Percentiles rank a stretch among this genome's conserved stretches.
Evolutionary conservation across 2,329 filamentous ascomycete genomes (phyloP).

Genomic region (Fusarium xylarioides): DNA sequence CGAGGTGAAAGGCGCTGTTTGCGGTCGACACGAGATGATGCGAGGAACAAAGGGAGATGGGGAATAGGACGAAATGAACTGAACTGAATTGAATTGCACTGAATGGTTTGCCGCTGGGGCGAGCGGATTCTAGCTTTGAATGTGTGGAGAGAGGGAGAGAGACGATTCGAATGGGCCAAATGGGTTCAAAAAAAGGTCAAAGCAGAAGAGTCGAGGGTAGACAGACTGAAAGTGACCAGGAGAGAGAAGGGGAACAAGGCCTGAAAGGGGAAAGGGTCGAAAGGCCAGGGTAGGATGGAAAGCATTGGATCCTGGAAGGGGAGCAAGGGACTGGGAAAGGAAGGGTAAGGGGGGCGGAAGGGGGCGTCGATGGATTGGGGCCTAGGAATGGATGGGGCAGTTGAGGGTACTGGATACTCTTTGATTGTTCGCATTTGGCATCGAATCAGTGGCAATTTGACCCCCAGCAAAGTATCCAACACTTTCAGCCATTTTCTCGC

Average conservation of each 20-base stretch:
- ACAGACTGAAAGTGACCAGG: slow-evolving; percentile 10
- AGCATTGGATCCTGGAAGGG: slow-evolving; percentile 25
- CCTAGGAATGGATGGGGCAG: slow-evolving; percentile 14
- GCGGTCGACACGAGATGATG: slow-evolving; percentile 16
- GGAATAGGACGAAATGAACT: slow-evolving; percentile 3
- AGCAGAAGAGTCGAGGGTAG: slow-evolving; percentile 34
- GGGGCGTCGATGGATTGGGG: slow-evolving; percentile 25
- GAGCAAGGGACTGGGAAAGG: slow-evolving; percentile 18
- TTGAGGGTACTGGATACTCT: slow-evolving; percentile 13
- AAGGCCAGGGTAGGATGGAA: slow-evolving; percentile 22
- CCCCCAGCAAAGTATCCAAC: slow-evolving; percentile 1
- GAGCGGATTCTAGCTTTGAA: slow-evolving; percentile 29
- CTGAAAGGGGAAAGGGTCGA: slow-evolving; percentile 37
- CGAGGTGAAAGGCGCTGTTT: slow-evolving; percentile 15
- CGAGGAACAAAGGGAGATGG: slow-evolving; percentile 31
- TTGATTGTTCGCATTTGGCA: not conserved
- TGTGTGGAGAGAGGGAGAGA: slow-evolving; percentile 29
- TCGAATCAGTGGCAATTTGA: not conserved
- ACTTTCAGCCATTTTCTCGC: slow-evolving; percentile 12
- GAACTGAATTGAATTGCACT: not conserved
- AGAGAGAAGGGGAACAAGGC: slow-evolving; percentile 36
- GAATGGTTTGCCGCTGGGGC: slow-evolving; percentile 33
- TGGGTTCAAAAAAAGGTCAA: slow-evolving; percentile 37
- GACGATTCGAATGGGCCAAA: slow-evolving; percentile 32
- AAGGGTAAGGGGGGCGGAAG: slow-evolving; percentile 8